A percentile compares a stretch with the other conserved stretches of the same genome.
Evolutionary conservation across 331 rosid species (phyloP).

Genomic region (Cydonia oblonga): DNA sequence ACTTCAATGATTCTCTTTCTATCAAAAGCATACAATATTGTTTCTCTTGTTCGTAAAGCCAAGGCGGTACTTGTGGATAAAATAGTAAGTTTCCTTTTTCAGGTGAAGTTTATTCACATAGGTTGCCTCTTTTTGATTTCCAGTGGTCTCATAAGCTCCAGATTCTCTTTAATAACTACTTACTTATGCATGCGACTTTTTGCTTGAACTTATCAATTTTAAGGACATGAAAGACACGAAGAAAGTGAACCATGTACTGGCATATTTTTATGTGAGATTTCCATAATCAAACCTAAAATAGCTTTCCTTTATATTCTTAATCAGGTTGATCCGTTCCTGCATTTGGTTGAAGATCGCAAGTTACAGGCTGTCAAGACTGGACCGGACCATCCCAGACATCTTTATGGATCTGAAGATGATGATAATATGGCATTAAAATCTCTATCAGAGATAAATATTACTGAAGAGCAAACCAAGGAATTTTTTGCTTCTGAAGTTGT

Average conservation of each 20-base stretch:
- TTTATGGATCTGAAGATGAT: constrained; percentile 77
- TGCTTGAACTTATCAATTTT: neutral
- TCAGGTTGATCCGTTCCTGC: constrained; percentile 89
- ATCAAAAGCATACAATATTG: constrained; percentile 54
- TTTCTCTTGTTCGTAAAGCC: constrained; percentile 38
- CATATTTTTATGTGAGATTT: neutral
- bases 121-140: neutral
- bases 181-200: neutral
- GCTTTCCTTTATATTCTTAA: constrained; percentile 6
- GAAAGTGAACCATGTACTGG: neutral
- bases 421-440: constrained; percentile 43
- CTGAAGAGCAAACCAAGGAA: constrained; percentile 46
- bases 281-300: neutral
- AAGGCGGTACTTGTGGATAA: constrained; percentile 40
- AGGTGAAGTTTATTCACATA: neutral
- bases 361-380: constrained; percentile 45
- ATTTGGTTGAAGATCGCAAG: constrained; percentile 59
- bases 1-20: constrained; percentile 75
- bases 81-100: constrained; percentile 30
- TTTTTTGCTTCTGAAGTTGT: constrained; percentile 51
- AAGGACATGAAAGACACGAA: neutral
- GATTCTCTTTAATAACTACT: neutral
- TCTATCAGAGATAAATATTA: constrained; percentile 37
- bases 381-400: constrained; percentile 22
- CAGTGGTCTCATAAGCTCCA: neutral